Percentiles rank a stretch among this genome's conserved stretches.
These are phyloP conservation scores for Bryum argenteum DNA, from an alignment of 225 moss, liverwort and hornwort species.

Conservation along the genomic window DNA sequence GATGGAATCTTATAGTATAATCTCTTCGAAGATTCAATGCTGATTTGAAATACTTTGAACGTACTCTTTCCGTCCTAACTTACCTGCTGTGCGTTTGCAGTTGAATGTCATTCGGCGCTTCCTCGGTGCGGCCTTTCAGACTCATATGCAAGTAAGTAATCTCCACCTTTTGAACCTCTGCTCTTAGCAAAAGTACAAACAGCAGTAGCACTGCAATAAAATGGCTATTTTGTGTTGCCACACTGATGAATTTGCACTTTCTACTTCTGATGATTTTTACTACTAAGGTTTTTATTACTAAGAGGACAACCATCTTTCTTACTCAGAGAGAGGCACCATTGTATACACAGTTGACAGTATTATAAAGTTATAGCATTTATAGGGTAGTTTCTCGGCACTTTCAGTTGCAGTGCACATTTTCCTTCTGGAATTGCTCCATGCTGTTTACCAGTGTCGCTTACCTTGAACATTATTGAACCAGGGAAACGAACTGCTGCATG, in stretches of 20 bases:
- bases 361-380: too few relatives aligned
- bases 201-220: too few relatives aligned
- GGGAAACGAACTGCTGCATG: conserved; percentile 78
- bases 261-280: too few relatives aligned
- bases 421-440: not conserved
- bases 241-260: too few relatives aligned
- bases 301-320: too few relatives aligned
- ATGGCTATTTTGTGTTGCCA: too few relatives aligned
- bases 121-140: conserved; percentile 84
- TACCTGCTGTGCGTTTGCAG: conserved; percentile 39
- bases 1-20: not conserved
- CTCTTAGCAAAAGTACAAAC: too few relatives aligned
- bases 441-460: conserved; percentile 20
- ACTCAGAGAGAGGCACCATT: too few relatives aligned
- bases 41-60: not conserved
- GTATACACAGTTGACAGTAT: too few relatives aligned
- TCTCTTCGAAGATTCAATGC: not conserved
- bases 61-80: not conserved
- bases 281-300: too few relatives aligned
- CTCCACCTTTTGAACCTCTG: not conserved
- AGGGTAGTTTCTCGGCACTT: too few relatives aligned
- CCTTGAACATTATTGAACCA: conserved; percentile 27
- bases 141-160: conserved; percentile 81
- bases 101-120: conserved; percentile 74
- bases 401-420: too few relatives aligned